A percentile compares a stretch with the other conserved stretches of the same genome.
Conservation (phyloP, 345 rosid genomes). For the Garcia nutans region DNA sequence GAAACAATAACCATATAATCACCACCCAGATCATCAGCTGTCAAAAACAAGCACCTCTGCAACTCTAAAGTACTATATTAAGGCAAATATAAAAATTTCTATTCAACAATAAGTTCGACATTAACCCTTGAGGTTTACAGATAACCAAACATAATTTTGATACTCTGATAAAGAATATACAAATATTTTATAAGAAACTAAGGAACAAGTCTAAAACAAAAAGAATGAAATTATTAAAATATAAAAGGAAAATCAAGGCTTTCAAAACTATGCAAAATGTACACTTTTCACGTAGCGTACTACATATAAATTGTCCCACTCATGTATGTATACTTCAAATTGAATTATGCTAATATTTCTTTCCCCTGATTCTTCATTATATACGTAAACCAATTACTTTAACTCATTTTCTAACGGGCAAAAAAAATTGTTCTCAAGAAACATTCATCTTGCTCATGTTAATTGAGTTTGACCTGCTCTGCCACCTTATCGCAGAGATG, state of each 20-base stretch:
- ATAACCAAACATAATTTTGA: background rate
- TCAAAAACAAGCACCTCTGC: background rate
- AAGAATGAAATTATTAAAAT: background rate
- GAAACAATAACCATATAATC: background rate
- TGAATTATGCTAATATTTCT: slow-evolving; percentile 28
- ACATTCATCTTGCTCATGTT: slow-evolving; percentile 33
- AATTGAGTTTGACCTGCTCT: slow-evolving; percentile 26
- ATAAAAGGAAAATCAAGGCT: background rate
- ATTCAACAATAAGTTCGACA: too few species aligned
- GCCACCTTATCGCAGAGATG: slow-evolving; percentile 23
- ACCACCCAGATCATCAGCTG: background rate
- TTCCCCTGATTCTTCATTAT: slow-evolving; percentile 40
- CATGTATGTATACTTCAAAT: slow-evolving; percentile 30
- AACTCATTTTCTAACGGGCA: slow-evolving; percentile 30
- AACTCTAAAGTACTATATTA: background rate
- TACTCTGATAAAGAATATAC: too few species aligned
- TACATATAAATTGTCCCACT: slow-evolving; percentile 27
- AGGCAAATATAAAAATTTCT: background rate
- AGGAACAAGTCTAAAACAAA: background rate
- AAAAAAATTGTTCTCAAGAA: slow-evolving; percentile 30
- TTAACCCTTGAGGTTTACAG: background rate
- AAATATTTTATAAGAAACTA: background rate
- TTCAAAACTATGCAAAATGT: slow-evolving; percentile 59
- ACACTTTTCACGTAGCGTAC: slow-evolving; percentile 44
- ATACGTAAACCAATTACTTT: slow-evolving; percentile 50